phyloP scores from a whole-genome alignment of 2,329 filamentous ascomycete genomes.

The Epichloe scottii region DNA sequence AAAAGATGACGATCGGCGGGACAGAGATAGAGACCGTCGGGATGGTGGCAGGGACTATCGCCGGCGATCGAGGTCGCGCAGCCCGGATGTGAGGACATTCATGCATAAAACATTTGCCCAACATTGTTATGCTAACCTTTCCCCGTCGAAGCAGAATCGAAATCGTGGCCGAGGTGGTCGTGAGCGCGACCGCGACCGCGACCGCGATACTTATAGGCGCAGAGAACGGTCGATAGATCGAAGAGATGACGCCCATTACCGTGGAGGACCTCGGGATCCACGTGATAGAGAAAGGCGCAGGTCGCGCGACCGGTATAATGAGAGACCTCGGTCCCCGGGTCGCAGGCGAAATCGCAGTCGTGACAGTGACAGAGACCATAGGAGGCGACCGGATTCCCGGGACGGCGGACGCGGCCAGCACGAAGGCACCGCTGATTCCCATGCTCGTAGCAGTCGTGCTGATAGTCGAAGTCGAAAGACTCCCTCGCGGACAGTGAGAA shows the following conservation, averaged over 20 bases:
- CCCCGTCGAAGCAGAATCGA: conserved; percentile 35
- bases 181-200: conserved; percentile 32
- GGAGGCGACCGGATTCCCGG: conserved; percentile 63
- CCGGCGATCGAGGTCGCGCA: conserved; percentile 49
- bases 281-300: conserved; percentile 47
- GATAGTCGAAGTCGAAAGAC: conserved; percentile 45
- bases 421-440: conserved; percentile 61
- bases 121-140: conserved; percentile 26
- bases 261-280: conserved; percentile 45
- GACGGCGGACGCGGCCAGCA: conserved; percentile 51
- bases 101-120: conserved; percentile 9
- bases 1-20: conserved; percentile 48
- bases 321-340: conserved; percentile 46
- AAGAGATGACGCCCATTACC: conserved; percentile 52
- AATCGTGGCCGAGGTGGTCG: conserved; percentile 40
- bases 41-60: conserved; percentile 38
- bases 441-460: conserved; percentile 51
- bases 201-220: conserved; percentile 47
- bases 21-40: conserved; percentile 36
- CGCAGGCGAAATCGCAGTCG: conserved; percentile 50
- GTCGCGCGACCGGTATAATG: conserved; percentile 47
- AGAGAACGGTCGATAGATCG: conserved; percentile 59
- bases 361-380: conserved; percentile 50
- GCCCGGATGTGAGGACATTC: conserved; percentile 43
- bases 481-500: conserved; percentile 35